Base-by-base conservation (phyloP, 805 yeast genomes). In the Ogataea pignaliae region DNA sequence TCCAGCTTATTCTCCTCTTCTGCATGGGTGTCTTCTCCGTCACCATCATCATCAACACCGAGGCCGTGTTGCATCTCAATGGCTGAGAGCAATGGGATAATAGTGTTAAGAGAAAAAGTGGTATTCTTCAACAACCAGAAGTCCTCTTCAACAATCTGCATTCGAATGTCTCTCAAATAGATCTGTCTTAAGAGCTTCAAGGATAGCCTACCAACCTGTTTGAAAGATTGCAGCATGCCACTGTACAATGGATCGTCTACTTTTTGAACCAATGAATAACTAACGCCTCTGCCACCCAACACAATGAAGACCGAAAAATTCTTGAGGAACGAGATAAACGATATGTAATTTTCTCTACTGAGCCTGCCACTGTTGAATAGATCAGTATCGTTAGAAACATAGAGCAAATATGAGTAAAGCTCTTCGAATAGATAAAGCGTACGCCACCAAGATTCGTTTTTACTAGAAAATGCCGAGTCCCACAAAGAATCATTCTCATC, bases 331-430 rank as follows among this genome's bases (percentile, higher is more conserved):
- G 52, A 42, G 2, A 79, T 62, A 41, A 83, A 69, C 0, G 63
- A 53, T 3, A 49, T 45, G 14, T 75, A 73, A 36, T 72, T 71
- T 2, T 55, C 67, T 41, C 57, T 50, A 6, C 63, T 52, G 13
- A 81, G 60, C 30, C 76, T 68, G 16, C 71, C 72, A 7, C 61
- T 65, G 10, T 58, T 60, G 43, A 76, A 73, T 38, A 82, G 63
- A 51, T 82, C 90, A 10, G 68, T 63, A 55, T 86, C 95, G 50
- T 79, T 83, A 2, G 86, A 75, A 9, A 85, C 78, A 21, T 78
- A 72, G 35, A 85, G 61, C 76, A 85, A 76, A 53, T 81, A 83
- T 1, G 88, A 79, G 47, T 80, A 73, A 10, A 84, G 56, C 50
- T 85, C 88, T 45, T 83, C 70, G 46, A 81, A 75, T 0, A 82